Conservation (phyloP, 805 yeast species). For the Saturnispora sekii region DNA sequence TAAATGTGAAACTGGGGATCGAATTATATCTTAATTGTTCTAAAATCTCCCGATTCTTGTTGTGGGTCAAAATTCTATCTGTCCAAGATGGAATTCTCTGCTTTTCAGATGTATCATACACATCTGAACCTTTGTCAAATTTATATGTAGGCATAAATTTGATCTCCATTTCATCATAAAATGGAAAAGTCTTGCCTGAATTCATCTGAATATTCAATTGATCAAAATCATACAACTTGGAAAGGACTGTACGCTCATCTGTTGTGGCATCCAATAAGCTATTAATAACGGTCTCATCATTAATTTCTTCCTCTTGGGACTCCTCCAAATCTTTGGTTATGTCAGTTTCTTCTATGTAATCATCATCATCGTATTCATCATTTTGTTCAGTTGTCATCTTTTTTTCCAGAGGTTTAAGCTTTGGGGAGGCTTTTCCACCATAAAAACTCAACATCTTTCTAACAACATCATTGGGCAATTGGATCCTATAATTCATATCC, state of each 20-base stretch:
- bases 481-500: slow-evolving; percentile 82
- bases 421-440: neutral
- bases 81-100: slow-evolving; percentile 97
- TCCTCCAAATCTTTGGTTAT: neutral
- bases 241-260: slow-evolving; percentile 12
- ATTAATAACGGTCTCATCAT: slow-evolving; percentile 5
- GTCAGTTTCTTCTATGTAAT: neutral
- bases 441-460: slow-evolving; percentile 27
- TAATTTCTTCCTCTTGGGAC: neutral
- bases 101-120: slow-evolving; percentile 85
- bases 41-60: slow-evolving; percentile 43
- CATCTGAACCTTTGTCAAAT: slow-evolving; percentile 75
- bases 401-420: neutral
- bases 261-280: neutral
- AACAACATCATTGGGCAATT: slow-evolving; percentile 62
- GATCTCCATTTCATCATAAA: slow-evolving; percentile 72
- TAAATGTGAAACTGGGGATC: slow-evolving; percentile 47
- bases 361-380: neutral
- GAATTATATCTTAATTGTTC: slow-evolving; percentile 53
- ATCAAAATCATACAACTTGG: slow-evolving; percentile 53
- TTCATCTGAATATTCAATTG: slow-evolving; percentile 73
- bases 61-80: slow-evolving; percentile 64
- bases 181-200: slow-evolving; percentile 68
- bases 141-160: slow-evolving; percentile 88
- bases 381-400: neutral